A percentile compares a stretch with the other conserved stretches of the same genome.
Conservation (phyloP, 1,139 yeast species). For the Yamadazyma conglobata region DNA sequence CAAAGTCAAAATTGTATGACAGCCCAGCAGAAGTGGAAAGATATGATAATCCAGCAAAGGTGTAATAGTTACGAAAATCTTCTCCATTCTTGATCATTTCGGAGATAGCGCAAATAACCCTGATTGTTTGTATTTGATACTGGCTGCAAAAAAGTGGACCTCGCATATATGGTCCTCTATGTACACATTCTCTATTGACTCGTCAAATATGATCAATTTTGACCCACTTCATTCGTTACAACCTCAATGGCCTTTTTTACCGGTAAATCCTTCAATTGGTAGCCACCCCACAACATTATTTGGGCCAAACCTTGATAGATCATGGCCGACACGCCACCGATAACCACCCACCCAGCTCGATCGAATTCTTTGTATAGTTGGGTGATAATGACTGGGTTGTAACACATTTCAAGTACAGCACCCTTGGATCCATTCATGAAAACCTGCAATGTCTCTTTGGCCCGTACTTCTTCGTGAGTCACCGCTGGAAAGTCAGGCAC, state of each 20-base stretch:
- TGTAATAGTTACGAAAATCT: too few relatives aligned
- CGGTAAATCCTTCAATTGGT: constrained; percentile 30
- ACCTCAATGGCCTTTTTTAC: constrained; percentile 10
- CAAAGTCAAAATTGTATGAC: too few relatives aligned
- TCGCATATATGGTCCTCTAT: too few relatives aligned
- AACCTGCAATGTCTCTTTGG: constrained; percentile 23
- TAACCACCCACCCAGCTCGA: constrained; percentile 22
- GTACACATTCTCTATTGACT: too few relatives aligned
- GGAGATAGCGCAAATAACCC: too few relatives aligned
- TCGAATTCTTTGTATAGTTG: constrained; percentile 21
- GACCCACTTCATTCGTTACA: constrained; percentile 1
- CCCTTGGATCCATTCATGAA: constrained; percentile 21
- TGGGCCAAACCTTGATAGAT: constrained; percentile 30
- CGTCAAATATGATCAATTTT: too few relatives aligned
- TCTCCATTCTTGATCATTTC: too few relatives aligned
- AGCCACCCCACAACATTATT: constrained; percentile 27
- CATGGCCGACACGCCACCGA: constrained; percentile 26
- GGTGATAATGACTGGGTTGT: constrained; percentile 24
- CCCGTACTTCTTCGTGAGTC: constrained; percentile 19
- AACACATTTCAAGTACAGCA: constrained; percentile 31
- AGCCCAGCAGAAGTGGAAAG: too few relatives aligned
- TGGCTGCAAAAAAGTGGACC: too few relatives aligned
- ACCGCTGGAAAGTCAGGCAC: constrained; percentile 26
- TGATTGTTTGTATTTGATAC: too few relatives aligned
- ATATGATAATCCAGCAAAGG: too few relatives aligned